These are phyloP conservation scores for Verbascum thapsus DNA, from an alignment of 257 asterid genomes.

Conservation along the genomic window DNA sequence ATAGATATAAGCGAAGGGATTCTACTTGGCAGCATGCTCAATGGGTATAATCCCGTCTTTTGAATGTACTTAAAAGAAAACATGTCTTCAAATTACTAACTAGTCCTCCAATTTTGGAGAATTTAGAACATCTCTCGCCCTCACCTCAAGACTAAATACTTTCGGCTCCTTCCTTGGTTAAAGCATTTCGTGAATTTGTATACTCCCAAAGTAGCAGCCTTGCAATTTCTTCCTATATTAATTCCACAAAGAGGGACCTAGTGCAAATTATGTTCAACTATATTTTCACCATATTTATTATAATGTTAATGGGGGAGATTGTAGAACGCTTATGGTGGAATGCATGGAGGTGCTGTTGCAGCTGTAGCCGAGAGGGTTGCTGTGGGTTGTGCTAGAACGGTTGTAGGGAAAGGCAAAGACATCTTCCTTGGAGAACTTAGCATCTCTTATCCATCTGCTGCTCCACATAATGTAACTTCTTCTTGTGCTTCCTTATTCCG, in stretches of 20 bases:
- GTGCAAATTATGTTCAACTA: neutral
- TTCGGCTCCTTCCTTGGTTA: no score
- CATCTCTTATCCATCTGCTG: conserved; percentile 75
- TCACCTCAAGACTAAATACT: no score
- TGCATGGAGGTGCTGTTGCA: conserved; percentile 94
- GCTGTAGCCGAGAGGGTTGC: conserved; percentile 71
- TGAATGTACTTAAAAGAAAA: no score
- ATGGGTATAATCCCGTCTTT: no score
- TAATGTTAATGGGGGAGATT: conserved; percentile 10
- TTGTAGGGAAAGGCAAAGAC: conserved; percentile 67
- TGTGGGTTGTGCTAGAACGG: conserved; percentile 80
- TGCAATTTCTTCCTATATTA: neutral
- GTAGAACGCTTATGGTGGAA: conserved; percentile 66
- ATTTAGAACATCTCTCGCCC: no score
- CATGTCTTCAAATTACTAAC: no score
- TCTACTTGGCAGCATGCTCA: no score
- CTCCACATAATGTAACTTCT: conserved; percentile 54
- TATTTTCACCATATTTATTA: neutral
- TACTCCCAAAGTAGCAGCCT: conserved; percentile 1
- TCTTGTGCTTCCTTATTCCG: neutral
- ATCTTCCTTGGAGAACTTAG: conserved; percentile 87
- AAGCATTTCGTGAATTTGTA: neutral
- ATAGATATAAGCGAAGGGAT: no score
- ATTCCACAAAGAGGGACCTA: neutral
- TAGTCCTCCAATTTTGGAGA: no score